Conservation (phyloP, 2,329 filamentous ascomycete species). For the Dactylonectria estremocensis region DNA sequence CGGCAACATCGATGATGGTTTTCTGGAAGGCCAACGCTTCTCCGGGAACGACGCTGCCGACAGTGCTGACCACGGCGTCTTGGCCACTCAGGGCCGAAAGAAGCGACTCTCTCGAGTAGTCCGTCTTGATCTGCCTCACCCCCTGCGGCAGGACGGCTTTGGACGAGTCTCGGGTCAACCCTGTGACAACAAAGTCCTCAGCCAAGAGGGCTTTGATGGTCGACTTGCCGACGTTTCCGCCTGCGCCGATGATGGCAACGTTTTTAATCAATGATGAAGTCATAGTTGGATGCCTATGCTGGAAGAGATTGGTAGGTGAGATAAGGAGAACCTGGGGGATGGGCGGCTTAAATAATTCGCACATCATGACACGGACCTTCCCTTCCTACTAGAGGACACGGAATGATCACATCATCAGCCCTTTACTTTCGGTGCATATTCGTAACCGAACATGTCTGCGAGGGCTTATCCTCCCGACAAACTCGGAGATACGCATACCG, state of each 20-base stretch:
- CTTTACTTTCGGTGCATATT: too few species aligned
- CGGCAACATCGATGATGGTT: slow-evolving; percentile 1
- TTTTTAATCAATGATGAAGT: slow-evolving; percentile 16
- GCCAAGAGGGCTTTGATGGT: slow-evolving; percentile 16
- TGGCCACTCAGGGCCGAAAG: slow-evolving; percentile 5
- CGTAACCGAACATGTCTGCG: too few species aligned
- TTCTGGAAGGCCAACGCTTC: slow-evolving; percentile 7
- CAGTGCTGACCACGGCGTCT: slow-evolving; percentile 20
- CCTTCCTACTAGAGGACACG: too few species aligned
- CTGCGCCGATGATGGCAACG: slow-evolving; percentile 18
- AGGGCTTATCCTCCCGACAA: too few species aligned
- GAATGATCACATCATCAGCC: too few species aligned
- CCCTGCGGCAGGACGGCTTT: neutral
- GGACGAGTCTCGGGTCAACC: slow-evolving; percentile 21
- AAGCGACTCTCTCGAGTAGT: slow-evolving; percentile 19
- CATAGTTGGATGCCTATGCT: neutral
- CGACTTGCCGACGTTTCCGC: slow-evolving; percentile 24
- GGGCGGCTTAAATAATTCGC: too few species aligned
- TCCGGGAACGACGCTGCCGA: slow-evolving; percentile 4
- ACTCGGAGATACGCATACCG: too few species aligned
- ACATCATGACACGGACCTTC: too few species aligned
- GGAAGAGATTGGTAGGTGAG: neutral
- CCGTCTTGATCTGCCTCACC: slow-evolving; percentile 12
- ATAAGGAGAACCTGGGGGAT: neutral
- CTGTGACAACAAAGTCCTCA: slow-evolving; percentile 18